phyloP scores from a whole-genome alignment of 768 basidiomycete species.

The Lentinula sp. region DNA sequence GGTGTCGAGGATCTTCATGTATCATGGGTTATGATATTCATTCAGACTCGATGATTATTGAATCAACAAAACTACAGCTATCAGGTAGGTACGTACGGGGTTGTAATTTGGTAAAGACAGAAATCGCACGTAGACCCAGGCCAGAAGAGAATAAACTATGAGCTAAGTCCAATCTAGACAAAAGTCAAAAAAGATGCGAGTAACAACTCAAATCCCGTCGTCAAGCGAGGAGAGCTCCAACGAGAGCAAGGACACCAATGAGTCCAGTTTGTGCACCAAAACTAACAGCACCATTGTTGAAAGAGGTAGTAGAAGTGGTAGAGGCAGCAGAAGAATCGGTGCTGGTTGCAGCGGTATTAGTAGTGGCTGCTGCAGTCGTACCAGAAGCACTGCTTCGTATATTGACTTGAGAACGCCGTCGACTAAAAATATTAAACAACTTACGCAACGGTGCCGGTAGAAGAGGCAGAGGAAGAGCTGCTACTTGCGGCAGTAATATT shows the following conservation, averaged over 20 bases:
- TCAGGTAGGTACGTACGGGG: not conserved
- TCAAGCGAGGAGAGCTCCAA: slow-evolving; percentile 1
- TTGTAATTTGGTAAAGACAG: not conserved
- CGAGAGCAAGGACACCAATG: slow-evolving; percentile 21
- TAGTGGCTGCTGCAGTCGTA: slow-evolving; percentile 9
- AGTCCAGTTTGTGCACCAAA: slow-evolving; percentile 17
- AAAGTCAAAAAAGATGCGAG: not conserved
- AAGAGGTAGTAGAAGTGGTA: slow-evolving; percentile 14
- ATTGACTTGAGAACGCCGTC: too few species aligned
- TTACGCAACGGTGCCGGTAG: not conserved
- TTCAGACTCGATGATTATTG: not conserved
- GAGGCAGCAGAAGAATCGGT: slow-evolving; percentile 11
- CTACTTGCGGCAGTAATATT: slow-evolving; percentile 21
- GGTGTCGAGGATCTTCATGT: too few species aligned
- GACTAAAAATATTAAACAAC: not conserved
- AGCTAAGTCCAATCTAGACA: not conserved
- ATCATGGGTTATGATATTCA: too few species aligned
- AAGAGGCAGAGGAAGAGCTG: not conserved
- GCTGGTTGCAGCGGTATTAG: not conserved
- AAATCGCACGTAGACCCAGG: not conserved
- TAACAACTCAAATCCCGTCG: not conserved
- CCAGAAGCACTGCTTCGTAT: not conserved
- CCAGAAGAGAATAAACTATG: not conserved
- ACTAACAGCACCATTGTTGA: slow-evolving; percentile 5
- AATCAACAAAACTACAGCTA: not conserved